These are phyloP conservation scores for Nemophila menziesii DNA, from an alignment of 257 asterid genomes.

Conservation along the genomic window DNA sequence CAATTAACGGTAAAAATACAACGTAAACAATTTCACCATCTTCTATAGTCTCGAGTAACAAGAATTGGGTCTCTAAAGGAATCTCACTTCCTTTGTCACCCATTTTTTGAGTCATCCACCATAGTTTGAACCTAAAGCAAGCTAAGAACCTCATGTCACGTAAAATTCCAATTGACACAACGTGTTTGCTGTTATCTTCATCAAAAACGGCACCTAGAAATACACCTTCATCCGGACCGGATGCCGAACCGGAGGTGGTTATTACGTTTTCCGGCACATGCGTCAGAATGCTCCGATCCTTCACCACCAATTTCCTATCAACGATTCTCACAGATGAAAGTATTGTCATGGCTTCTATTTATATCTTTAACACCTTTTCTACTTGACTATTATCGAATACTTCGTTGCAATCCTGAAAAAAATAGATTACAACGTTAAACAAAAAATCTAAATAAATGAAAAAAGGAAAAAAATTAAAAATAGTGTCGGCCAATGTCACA, in stretches of 20 bases:
- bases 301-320: slow-evolving; percentile 23
- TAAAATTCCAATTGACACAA: slow-evolving; percentile 25
- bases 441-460: background rate
- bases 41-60: slow-evolving; percentile 45
- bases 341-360: slow-evolving; percentile 23
- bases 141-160: slow-evolving; percentile 57
- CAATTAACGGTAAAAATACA: slow-evolving; percentile 58
- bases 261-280: slow-evolving; percentile 28
- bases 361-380: slow-evolving; percentile 1
- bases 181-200: slow-evolving; percentile 21
- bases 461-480: no score
- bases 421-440: background rate
- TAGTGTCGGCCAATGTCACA: no score
- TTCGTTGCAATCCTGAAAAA: slow-evolving; percentile 14
- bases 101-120: slow-evolving; percentile 98
- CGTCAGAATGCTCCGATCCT: slow-evolving; percentile 20
- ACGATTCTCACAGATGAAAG: slow-evolving; percentile 14
- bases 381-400: slow-evolving; percentile 7
- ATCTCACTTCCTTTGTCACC: slow-evolving; percentile 63
- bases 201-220: slow-evolving; percentile 29
- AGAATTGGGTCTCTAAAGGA: slow-evolving; percentile 73
- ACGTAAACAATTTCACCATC: slow-evolving; percentile 34
- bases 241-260: slow-evolving; percentile 18
- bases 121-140: slow-evolving; percentile 69
- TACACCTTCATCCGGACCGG: slow-evolving; percentile 31